phyloP scores from a whole-genome alignment of 2,329 filamentous ascomycete genomes.

The Aciculosporium take region DNA sequence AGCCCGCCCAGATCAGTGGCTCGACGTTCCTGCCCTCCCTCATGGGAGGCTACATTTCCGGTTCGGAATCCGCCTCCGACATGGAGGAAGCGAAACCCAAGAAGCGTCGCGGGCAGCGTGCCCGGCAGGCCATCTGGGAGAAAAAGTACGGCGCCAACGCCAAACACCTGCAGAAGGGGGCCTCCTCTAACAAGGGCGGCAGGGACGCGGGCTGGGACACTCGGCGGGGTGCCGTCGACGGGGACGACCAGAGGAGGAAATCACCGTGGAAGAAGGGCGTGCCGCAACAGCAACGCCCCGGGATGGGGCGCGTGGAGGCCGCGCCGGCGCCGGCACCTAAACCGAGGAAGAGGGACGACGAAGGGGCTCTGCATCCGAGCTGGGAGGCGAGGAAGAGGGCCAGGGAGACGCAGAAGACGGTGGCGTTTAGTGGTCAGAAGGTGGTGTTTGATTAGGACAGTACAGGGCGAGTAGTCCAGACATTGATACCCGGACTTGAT shows the following conservation, averaged over 20 bases:
- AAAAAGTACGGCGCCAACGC: constrained; percentile 63
- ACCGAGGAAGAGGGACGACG: constrained; percentile 29
- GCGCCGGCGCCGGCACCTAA: constrained; percentile 14
- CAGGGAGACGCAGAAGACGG: constrained; percentile 10
- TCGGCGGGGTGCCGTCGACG: constrained; percentile 38
- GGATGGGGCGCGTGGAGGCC: constrained; percentile 7
- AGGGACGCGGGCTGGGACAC: constrained; percentile 44
- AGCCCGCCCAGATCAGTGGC: constrained; percentile 13
- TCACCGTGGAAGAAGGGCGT: constrained; percentile 42
- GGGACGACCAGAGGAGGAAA: constrained; percentile 18
- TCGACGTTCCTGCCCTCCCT: constrained; percentile 61
- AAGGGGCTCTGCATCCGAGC: constrained; percentile 37
- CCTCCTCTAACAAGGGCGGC: constrained; percentile 17
- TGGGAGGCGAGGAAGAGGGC: constrained; percentile 14
- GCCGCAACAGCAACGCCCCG: constrained; percentile 24
- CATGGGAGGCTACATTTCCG: constrained; percentile 68
- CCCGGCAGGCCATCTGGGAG: constrained; percentile 66
- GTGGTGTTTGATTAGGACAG: constrained; percentile 12
- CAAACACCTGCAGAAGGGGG: constrained; percentile 42
- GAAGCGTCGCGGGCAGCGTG: constrained; percentile 68
- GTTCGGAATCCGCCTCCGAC: constrained; percentile 56
- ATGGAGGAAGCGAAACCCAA: constrained; percentile 46
- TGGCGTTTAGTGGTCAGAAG: constrained; percentile 12
- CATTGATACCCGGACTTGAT: too few relatives aligned
- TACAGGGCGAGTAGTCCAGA: too few relatives aligned